These are phyloP conservation scores for Vitis hybrid DNA, from an alignment of 177 flowering plant species.

Conservation along the genomic window DNA sequence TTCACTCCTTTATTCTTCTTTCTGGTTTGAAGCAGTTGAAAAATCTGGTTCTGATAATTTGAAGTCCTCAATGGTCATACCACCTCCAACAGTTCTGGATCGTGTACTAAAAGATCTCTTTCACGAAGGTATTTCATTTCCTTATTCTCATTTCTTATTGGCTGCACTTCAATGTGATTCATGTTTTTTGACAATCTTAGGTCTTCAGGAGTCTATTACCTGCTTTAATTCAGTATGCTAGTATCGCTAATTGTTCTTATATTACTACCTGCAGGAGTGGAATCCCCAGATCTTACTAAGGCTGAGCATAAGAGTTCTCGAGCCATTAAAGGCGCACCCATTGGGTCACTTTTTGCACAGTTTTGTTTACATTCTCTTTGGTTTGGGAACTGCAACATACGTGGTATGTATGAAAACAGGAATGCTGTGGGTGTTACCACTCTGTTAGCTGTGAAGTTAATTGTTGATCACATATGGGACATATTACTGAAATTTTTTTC, in stretches of 20 bases:
- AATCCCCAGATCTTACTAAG: constrained; percentile 35
- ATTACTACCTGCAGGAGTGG: constrained; percentile 31
- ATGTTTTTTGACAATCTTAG: neutral
- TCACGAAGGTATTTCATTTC: constrained; percentile 58
- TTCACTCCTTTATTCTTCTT: constrained; percentile 3
- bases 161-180: neutral
- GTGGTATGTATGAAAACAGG: constrained; percentile 55
- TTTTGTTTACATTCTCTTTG: constrained; percentile 87
- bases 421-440: neutral
- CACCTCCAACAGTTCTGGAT: constrained; percentile 89
- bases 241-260: neutral
- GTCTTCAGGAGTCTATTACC: too few species aligned
- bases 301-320: constrained; percentile 67
- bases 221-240: too few species aligned
- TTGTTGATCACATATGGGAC: neutral
- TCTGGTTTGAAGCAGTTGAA: constrained; percentile 56
- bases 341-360: constrained; percentile 85
- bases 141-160: neutral
- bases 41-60: constrained; percentile 57
- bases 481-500: neutral
- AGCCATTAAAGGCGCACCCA: constrained; percentile 86
- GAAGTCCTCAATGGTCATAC: constrained; percentile 65
- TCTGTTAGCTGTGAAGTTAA: neutral
- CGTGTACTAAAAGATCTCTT: constrained; percentile 96
- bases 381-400: constrained; percentile 91